Percentiles rank a stretch among this genome's conserved stretches.
These are phyloP conservation scores for Chiua virens DNA, from an alignment of 768 basidiomycete species.

Conservation along the genomic window DNA sequence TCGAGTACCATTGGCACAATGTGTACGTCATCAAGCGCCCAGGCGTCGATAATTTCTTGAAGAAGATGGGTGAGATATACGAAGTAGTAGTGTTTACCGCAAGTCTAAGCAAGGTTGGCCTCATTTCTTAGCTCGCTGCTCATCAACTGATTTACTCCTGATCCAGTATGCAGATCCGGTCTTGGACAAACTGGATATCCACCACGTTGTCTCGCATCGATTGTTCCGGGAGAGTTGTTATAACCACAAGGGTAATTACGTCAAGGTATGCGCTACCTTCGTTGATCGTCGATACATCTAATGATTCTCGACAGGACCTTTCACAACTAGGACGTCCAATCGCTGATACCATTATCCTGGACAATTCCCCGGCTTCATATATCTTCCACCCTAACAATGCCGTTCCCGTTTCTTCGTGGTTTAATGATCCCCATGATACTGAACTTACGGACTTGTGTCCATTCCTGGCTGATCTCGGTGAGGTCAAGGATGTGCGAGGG, in stretches of 20 bases:
- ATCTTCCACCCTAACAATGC: constrained; percentile 99
- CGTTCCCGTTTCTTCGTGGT: constrained; percentile 98
- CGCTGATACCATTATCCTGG: constrained; percentile 93
- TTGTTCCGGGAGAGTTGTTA: constrained; percentile 98
- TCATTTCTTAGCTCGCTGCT: neutral
- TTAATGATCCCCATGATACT: constrained; percentile 98
- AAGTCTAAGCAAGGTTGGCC: constrained; percentile 88
- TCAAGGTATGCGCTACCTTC: constrained; percentile 68
- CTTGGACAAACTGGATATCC: constrained; percentile 91
- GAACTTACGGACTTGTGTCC: constrained; percentile 95
- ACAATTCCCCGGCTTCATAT: constrained; percentile 98
- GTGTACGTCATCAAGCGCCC: constrained; percentile 99
- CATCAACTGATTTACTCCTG: constrained; percentile 9
- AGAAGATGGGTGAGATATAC: constrained; percentile 98
- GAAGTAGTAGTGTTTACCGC: constrained; percentile 99
- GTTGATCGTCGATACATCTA: neutral
- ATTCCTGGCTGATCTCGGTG: constrained; percentile 85
- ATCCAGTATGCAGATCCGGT: constrained; percentile 96
- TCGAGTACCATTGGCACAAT: constrained; percentile 97
- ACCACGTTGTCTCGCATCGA: constrained; percentile 90
- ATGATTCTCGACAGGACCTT: constrained; percentile 66
- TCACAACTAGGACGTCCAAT: constrained; percentile 96
- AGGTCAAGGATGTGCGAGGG: constrained; percentile 88
- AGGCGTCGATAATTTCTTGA: constrained; percentile 95
- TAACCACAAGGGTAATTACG: constrained; percentile 98